phyloP scores from a whole-genome alignment of 2,329 filamentous ascomycete genomes.

The Fusarium sp. region DNA sequence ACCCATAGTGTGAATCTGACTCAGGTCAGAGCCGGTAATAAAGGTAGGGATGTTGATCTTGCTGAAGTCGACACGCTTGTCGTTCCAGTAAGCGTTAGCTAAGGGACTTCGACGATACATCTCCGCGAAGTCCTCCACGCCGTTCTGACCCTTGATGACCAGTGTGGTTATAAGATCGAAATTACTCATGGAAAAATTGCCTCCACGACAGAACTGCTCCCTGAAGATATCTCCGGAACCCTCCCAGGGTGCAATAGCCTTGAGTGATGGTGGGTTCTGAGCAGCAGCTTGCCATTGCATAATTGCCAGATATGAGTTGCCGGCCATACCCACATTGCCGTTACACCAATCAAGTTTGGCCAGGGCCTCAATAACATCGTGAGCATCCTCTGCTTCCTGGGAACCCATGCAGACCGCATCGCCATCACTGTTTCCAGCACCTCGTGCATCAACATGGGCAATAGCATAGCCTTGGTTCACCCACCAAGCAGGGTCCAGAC shows the following conservation, averaged over 20 bases:
- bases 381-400: conserved; percentile 39
- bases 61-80: conserved; percentile 22
- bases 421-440: conserved; percentile 1
- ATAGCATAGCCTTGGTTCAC: conserved; percentile 26
- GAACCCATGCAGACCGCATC: conserved; percentile 30
- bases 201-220: conserved; percentile 16
- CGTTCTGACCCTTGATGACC: conserved; percentile 6
- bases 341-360: conserved; percentile 48
- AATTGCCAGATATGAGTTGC: conserved; percentile 46
- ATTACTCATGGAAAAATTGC: conserved; percentile 19
- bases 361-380: conserved; percentile 42
- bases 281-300: conserved; percentile 38
- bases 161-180: conserved; percentile 17
- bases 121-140: conserved; percentile 16
- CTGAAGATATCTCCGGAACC: conserved; percentile 22
- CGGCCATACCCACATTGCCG: conserved; percentile 48
- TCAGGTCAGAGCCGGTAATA: conserved; percentile 35
- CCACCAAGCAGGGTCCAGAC: conserved; percentile 28
- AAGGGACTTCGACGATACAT: conserved; percentile 13
- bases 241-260: conserved; percentile 32
- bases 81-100: conserved; percentile 13
- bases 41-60: conserved; percentile 35
- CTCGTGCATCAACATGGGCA: conserved; percentile 16
- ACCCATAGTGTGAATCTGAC: conserved; percentile 42
- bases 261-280: conserved; percentile 28